These are phyloP conservation scores for Fonsecaea erecta DNA, from an alignment of 2,329 filamentous ascomycete genomes.

Conservation along the genomic window DNA sequence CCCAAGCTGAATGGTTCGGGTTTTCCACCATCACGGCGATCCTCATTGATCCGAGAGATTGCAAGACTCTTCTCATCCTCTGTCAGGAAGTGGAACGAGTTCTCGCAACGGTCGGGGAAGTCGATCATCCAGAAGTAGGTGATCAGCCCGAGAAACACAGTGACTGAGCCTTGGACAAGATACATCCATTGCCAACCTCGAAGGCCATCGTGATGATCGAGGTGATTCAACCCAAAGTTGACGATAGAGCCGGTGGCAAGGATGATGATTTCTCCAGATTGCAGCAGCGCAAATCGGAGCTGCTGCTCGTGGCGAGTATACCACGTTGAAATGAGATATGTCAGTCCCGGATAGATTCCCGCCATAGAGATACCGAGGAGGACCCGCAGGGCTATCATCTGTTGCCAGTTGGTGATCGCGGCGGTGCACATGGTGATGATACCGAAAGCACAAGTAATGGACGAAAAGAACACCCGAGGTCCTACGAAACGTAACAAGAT, in stretches of 20 bases:
- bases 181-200: slow-evolving; percentile 73
- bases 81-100: slow-evolving; percentile 63
- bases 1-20: slow-evolving; percentile 61
- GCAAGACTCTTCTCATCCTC: slow-evolving; percentile 62
- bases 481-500: slow-evolving; percentile 68
- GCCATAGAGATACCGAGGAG: slow-evolving; percentile 67
- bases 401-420: slow-evolving; percentile 68
- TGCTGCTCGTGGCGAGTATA: slow-evolving; percentile 56
- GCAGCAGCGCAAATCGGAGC: slow-evolving; percentile 30
- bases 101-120: slow-evolving; percentile 66
- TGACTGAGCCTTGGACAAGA: slow-evolving; percentile 67
- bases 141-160: slow-evolving; percentile 61
- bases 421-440: slow-evolving; percentile 70
- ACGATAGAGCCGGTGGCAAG: slow-evolving; percentile 69
- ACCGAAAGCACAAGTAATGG: slow-evolving; percentile 65
- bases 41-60: slow-evolving; percentile 61
- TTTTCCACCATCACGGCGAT: slow-evolving; percentile 62
- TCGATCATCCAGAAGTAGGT: slow-evolving; percentile 75
- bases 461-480: slow-evolving; percentile 65
- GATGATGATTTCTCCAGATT: slow-evolving; percentile 55
- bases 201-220: slow-evolving; percentile 61
- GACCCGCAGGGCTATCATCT: slow-evolving; percentile 71
- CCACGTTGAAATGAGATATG: slow-evolving; percentile 59
- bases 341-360: slow-evolving; percentile 52
- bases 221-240: slow-evolving; percentile 70